phyloP scores from a whole-genome alignment of 1,284 basidiomycete genomes.

The Apiotrichum akiyoshidainum region DNA sequence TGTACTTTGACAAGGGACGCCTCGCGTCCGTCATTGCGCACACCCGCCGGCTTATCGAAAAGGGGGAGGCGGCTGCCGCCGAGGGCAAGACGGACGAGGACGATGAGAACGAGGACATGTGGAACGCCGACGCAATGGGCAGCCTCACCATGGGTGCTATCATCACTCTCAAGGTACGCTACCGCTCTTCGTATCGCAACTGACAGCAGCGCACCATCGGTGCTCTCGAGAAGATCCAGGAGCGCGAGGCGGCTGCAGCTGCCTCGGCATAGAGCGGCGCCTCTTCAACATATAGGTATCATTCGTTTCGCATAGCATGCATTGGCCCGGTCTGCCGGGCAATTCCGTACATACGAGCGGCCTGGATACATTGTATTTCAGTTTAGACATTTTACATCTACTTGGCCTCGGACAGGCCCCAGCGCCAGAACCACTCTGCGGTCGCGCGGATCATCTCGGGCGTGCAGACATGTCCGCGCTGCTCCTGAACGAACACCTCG shows the following conservation, averaged over 20 bases:
- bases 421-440: slow-evolving; percentile 49
- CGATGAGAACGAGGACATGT: slow-evolving; percentile 50
- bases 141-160: slow-evolving; percentile 75
- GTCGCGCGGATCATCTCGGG: slow-evolving; percentile 46
- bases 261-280: not conserved
- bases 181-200: not conserved
- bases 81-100: slow-evolving; percentile 25
- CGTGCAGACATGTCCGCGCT: slow-evolving; percentile 48
- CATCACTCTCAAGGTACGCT: slow-evolving; percentile 59
- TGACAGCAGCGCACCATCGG: slow-evolving; percentile 27
- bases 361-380: too few relatives aligned
- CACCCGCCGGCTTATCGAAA: slow-evolving; percentile 63
- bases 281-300: not conserved
- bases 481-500: slow-evolving; percentile 46
- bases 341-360: too few relatives aligned
- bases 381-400: not conserved
- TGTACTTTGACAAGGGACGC: slow-evolving; percentile 66
- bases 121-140: slow-evolving; percentile 62
- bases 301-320: slow-evolving; percentile 5
- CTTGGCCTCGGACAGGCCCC: slow-evolving; percentile 29
- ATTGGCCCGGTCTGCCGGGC: not conserved
- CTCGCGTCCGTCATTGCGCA: slow-evolving; percentile 67
- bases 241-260: not conserved
- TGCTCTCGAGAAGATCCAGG: slow-evolving; percentile 27
- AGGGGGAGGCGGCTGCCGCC: slow-evolving; percentile 37